Percentiles rank a stretch among this genome's conserved stretches.
phyloP scores from a whole-genome alignment of 75 land plant genomes.

The Ceratopteris richardii region DNA sequence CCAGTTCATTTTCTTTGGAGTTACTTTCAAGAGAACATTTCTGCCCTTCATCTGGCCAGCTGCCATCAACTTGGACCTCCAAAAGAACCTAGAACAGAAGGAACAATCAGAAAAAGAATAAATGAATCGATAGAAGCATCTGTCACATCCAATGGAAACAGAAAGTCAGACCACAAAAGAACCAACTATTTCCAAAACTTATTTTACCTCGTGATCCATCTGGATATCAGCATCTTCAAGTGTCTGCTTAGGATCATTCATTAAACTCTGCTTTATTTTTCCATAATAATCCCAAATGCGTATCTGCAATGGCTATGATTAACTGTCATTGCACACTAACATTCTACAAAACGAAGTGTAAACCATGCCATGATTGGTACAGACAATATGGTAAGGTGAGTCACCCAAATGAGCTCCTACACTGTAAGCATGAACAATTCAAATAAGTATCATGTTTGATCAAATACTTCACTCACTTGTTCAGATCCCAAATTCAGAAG shows the following conservation, averaged over 20 bases:
- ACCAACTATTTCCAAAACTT: too few species aligned
- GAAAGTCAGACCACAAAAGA: too few species aligned
- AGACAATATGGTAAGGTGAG: too few species aligned
- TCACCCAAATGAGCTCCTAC: too few species aligned
- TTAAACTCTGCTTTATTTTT: constrained; percentile 60
- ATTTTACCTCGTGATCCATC: constrained; percentile 71
- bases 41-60: constrained; percentile 13
- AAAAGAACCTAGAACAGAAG: constrained; percentile 43
- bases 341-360: neutral
- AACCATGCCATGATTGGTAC: too few species aligned
- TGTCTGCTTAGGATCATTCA: constrained; percentile 72
- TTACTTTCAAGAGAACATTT: constrained; percentile 21
- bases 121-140: too few species aligned
- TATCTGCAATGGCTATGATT: constrained; percentile 37
- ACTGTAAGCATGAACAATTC: too few species aligned
- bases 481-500: constrained; percentile 50
- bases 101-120: neutral
- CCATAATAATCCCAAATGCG: constrained; percentile 76
- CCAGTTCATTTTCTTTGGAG: constrained; percentile 46
- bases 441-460: too few species aligned
- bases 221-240: constrained; percentile 75
- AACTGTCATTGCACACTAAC: neutral
- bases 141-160: too few species aligned
- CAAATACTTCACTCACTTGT: constrained; percentile 12
- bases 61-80: constrained; percentile 34